These are phyloP conservation scores for Meyerozyma smithsonii DNA, from an alignment of 1,139 yeast genomes.

Conservation along the genomic window DNA sequence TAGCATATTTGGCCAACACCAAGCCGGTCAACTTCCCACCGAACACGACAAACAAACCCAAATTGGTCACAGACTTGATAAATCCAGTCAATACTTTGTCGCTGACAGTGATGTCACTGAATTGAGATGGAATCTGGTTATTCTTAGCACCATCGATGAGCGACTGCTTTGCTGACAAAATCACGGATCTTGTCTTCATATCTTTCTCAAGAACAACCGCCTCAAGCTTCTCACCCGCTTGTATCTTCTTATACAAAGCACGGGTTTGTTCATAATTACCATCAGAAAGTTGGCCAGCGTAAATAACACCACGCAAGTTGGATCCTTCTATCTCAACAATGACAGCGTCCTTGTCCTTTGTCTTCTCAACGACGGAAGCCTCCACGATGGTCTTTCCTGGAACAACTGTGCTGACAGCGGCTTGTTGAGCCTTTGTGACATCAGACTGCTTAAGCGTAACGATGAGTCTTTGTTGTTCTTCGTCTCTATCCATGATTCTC, in stretches of 20 bases:
- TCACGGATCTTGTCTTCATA: constrained; percentile 52
- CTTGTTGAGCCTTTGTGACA: constrained; percentile 45
- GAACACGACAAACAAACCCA: constrained; percentile 82
- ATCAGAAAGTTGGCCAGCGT: constrained; percentile 73
- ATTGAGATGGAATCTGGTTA: constrained; percentile 51
- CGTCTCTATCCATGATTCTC: constrained; percentile 55
- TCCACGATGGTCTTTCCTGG: constrained; percentile 62
- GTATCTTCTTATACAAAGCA: constrained; percentile 50
- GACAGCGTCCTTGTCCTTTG: constrained; percentile 53
- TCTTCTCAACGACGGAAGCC: constrained; percentile 69
- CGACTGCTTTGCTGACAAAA: constrained; percentile 61
- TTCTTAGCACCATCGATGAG: constrained; percentile 61
- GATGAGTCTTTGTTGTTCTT: constrained; percentile 50
- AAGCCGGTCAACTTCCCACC: constrained; percentile 80
- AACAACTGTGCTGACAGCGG: constrained; percentile 42
- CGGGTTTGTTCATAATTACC: constrained; percentile 71
- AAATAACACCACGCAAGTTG: constrained; percentile 65
- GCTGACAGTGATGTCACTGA: constrained; percentile 52
- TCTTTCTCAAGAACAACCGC: constrained; percentile 70
- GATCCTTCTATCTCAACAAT: constrained; percentile 58
- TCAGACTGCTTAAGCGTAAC: constrained; percentile 74
- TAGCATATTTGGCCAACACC: constrained; percentile 72
- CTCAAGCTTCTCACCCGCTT: constrained; percentile 56
- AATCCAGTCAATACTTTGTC: constrained; percentile 60
- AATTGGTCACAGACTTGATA: constrained; percentile 68